Conservation (phyloP, 2,329 filamentous ascomycete species). For the Ophiostoma himal-ulmi region DNA sequence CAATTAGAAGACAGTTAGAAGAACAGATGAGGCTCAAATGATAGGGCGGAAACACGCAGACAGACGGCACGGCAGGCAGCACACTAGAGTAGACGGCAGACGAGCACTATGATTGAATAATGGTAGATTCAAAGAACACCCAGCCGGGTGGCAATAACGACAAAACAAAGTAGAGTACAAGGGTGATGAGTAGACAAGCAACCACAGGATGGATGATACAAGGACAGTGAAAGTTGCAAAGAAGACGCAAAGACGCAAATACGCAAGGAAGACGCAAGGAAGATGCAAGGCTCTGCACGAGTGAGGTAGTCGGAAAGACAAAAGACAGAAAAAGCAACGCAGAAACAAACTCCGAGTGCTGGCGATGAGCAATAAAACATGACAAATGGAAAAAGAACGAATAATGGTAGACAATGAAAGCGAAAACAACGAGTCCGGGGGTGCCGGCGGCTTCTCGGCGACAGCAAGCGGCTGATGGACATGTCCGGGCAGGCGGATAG, state of each 20-base stretch:
- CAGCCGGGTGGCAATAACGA: not conserved
- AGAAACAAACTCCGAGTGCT: constrained; percentile 3
- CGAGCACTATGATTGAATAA: not conserved
- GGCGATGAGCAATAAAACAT: not conserved
- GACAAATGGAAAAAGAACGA: not conserved
- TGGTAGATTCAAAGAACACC: not conserved
- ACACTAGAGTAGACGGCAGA: not conserved
- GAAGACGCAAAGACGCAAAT: not conserved
- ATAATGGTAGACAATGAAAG: not conserved
- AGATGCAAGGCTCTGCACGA: constrained; percentile 9
- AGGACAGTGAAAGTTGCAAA: not conserved
- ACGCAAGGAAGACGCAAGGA: not conserved
- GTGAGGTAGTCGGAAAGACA: not conserved
- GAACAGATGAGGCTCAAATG: not conserved
- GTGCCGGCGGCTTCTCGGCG: not conserved
- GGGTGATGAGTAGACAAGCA: not conserved
- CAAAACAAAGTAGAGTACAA: not conserved
- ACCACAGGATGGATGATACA: not conserved
- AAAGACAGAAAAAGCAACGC: not conserved
- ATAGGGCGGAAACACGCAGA: not conserved
- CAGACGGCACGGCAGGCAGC: too few species aligned
- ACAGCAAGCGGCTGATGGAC: not conserved
- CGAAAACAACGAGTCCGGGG: too few species aligned
- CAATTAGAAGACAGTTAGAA: not conserved
- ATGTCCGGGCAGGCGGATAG: not conserved